These are phyloP conservation scores for Ophiostoma ulmi DNA, from an alignment of 2,329 filamentous ascomycete species.

Conservation along the genomic window DNA sequence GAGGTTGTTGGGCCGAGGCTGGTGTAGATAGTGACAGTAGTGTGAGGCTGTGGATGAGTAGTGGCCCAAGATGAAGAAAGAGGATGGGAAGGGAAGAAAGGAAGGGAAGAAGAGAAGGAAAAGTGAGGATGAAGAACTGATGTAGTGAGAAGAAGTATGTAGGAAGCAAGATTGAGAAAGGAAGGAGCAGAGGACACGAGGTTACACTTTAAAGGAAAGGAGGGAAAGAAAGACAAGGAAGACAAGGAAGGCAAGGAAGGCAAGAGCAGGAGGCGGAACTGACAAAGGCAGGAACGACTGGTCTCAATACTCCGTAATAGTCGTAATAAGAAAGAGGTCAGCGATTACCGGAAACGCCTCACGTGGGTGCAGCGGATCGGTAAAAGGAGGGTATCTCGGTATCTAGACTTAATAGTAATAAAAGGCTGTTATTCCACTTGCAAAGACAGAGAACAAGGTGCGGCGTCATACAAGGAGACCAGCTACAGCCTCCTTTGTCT, in stretches of 20 bases:
- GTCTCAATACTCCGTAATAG: slow-evolving; percentile 4
- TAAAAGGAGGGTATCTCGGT: background rate
- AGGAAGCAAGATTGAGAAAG: slow-evolving; percentile 7
- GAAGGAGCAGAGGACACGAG: slow-evolving; percentile 10
- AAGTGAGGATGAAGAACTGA: background rate
- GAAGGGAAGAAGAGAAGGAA: background rate
- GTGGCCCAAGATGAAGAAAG: background rate
- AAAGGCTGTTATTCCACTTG: background rate
- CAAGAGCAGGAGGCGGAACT: slow-evolving; percentile 8
- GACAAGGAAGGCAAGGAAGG: background rate
- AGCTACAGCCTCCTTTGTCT: slow-evolving; percentile 1
- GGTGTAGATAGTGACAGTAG: background rate
- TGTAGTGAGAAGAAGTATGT: background rate
- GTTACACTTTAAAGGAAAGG: slow-evolving; percentile 7
- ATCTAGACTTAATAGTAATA: background rate
- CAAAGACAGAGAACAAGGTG: background rate
- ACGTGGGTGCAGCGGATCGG: slow-evolving; percentile 11
- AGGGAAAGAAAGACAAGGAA: slow-evolving; percentile 4
- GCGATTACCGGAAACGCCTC: slow-evolving; percentile 12
- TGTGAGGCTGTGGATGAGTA: background rate
- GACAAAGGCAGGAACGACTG: slow-evolving; percentile 11
- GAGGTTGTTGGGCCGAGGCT: background rate
- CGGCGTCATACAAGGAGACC: background rate
- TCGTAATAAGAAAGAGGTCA: slow-evolving; percentile 7
- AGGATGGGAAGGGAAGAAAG: background rate